Conservation (phyloP, 2,329 filamentous ascomycete species). For the Arthrobotrys iridis region DNA sequence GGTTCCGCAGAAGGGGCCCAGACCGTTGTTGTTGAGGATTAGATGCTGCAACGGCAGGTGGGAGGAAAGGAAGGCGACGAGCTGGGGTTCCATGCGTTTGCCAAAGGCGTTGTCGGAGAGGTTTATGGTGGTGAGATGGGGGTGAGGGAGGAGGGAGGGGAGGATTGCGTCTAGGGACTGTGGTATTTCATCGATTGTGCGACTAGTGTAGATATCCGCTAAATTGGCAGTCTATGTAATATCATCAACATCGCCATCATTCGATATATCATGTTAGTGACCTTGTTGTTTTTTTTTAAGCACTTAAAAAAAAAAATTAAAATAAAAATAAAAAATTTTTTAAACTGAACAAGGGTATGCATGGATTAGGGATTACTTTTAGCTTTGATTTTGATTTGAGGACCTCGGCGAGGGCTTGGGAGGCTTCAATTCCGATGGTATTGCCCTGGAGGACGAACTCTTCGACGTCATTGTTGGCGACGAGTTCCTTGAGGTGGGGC, state of each 20-base stretch:
- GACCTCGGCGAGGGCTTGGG: slow-evolving; percentile 82
- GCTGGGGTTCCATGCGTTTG: slow-evolving; percentile 89
- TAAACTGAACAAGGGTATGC: slow-evolving; percentile 6
- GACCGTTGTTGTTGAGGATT: slow-evolving; percentile 97
- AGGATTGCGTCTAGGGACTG: slow-evolving; percentile 86
- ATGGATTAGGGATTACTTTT: slow-evolving; percentile 66
- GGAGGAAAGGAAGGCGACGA: slow-evolving; percentile 87
- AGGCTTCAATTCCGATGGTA: slow-evolving; percentile 89
- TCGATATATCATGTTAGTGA: too few relatives aligned
- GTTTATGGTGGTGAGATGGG: slow-evolving; percentile 88
- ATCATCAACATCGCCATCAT: slow-evolving; percentile 49
- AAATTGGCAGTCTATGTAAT: slow-evolving; percentile 80
- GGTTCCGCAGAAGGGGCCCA: slow-evolving; percentile 89
- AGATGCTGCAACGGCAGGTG: slow-evolving; percentile 93
- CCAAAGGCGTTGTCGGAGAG: slow-evolving; percentile 98
- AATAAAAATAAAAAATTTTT: too few relatives aligned
- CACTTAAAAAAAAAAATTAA: too few relatives aligned
- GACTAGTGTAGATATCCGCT: slow-evolving; percentile 96
- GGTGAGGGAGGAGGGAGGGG: slow-evolving; percentile 83
- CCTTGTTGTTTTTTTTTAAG: too few relatives aligned
- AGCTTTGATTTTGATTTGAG: slow-evolving; percentile 85
- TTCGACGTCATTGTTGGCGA: slow-evolving; percentile 77
- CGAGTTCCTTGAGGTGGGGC: slow-evolving; percentile 79
- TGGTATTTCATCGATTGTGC: slow-evolving; percentile 92
- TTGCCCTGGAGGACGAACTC: slow-evolving; percentile 90